Conservation (phyloP, 108 stramenopile genomes). For the Mayamaea pseudoterrestris region DNA sequence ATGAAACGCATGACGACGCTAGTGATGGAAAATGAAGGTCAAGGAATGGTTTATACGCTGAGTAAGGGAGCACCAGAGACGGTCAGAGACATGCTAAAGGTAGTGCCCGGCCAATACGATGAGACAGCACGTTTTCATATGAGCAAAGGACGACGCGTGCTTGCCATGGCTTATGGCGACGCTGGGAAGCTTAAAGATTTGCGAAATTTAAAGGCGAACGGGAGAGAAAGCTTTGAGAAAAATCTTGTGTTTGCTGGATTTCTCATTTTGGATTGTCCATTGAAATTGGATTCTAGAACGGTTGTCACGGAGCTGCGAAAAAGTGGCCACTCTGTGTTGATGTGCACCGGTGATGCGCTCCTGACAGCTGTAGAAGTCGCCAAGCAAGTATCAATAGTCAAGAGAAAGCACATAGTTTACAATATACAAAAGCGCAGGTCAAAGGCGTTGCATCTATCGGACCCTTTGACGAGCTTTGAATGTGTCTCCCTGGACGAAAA, state of each 20-base stretch:
- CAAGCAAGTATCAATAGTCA: constrained; percentile 63
- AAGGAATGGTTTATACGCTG: constrained; percentile 33
- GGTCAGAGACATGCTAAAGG: constrained; percentile 44
- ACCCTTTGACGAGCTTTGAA: constrained; percentile 4
- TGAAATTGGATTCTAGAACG: constrained; percentile 83
- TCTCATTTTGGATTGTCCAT: constrained; percentile 84
- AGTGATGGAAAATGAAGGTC: constrained; percentile 19
- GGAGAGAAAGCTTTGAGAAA: constrained; percentile 45
- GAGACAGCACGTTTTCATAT: constrained; percentile 70
- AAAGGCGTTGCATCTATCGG: background rate
- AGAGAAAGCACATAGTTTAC: background rate
- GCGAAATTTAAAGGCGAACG: constrained; percentile 12
- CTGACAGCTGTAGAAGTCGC: constrained; percentile 93
- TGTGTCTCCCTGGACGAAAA: constrained; percentile 9
- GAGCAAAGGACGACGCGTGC: constrained; percentile 71
- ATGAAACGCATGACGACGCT: constrained; percentile 84
- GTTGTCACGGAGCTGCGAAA: constrained; percentile 69
- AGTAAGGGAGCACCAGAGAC: constrained; percentile 95
- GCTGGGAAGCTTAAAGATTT: constrained; percentile 14
- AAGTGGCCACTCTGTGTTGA: constrained; percentile 56
- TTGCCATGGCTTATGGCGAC: constrained; percentile 67
- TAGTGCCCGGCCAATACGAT: constrained; percentile 64
- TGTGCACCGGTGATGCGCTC: constrained; percentile 96
- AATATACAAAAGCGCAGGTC: background rate
- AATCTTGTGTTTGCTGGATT: constrained; percentile 84